Percentiles rank a stretch among this genome's conserved stretches.
phyloP scores from a whole-genome alignment of 345 rosid species.

The Kandelia obovata region DNA sequence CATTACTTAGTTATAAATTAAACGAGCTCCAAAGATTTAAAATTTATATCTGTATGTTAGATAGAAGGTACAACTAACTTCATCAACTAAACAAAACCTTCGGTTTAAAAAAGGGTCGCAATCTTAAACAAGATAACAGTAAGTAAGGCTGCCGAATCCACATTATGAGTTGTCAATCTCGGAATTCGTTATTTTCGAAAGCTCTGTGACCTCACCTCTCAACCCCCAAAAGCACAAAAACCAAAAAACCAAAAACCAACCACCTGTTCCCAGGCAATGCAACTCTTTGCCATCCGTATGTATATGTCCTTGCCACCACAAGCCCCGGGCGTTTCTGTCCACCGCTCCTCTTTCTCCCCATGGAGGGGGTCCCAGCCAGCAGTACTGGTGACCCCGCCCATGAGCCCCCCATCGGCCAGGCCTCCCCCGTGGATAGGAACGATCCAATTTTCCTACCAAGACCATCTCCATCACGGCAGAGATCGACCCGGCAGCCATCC shows the following conservation, averaged over 20 bases:
- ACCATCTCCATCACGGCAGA: slow-evolving; percentile 1
- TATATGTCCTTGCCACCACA: neutral
- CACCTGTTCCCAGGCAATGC: slow-evolving; percentile 4
- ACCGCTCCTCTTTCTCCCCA: slow-evolving; percentile 12
- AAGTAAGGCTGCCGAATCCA: neutral
- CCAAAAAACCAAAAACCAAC: neutral
- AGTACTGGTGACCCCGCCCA: neutral
- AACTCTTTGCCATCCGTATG: neutral
- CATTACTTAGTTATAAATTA: too few relatives aligned
- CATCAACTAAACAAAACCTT: neutral
- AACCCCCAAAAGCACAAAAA: neutral
- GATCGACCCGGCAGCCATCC: neutral
- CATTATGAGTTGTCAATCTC: neutral
- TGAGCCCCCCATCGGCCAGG: neutral
- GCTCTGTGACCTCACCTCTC: neutral
- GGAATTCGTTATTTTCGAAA: neutral
- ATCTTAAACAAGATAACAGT: neutral
- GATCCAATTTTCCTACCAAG: neutral
- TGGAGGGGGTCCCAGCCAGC: slow-evolving; percentile 14
- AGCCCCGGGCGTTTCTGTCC: neutral
- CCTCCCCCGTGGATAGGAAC: neutral
- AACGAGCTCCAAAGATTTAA: too few relatives aligned
- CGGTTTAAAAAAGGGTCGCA: neutral
- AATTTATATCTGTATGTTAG: too few relatives aligned
- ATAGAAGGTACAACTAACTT: too few relatives aligned